phyloP scores from a whole-genome alignment of 768 basidiomycete genomes.

The Neoboletus subvelutipes region DNA sequence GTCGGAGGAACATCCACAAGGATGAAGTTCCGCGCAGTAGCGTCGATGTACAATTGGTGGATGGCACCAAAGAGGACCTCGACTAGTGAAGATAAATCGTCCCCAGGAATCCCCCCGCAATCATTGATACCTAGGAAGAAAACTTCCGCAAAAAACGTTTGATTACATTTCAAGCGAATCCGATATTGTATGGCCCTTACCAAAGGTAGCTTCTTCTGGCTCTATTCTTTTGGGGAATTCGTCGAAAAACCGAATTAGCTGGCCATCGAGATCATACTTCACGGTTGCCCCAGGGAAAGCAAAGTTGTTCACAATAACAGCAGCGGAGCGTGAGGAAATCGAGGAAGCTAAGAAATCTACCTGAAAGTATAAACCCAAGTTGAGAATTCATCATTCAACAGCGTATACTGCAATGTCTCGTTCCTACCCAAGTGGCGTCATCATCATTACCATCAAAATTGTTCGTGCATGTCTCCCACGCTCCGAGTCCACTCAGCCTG shows the following conservation, averaged over 20 bases:
- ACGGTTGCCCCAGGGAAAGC: slow-evolving; percentile 13
- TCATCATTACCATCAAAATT: background rate
- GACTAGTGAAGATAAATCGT: background rate
- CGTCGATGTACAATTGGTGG: background rate
- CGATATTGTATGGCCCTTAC: background rate
- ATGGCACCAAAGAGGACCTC: slow-evolving; percentile 6
- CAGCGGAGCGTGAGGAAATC: background rate
- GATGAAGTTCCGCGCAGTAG: slow-evolving; percentile 9
- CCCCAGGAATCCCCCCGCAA: slow-evolving; percentile 1
- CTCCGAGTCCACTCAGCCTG: background rate
- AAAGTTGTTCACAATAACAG: slow-evolving; percentile 1
- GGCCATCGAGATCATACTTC: slow-evolving; percentile 5
- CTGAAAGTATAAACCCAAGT: background rate
- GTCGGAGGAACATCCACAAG: slow-evolving; percentile 18
- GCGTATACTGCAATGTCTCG: background rate
- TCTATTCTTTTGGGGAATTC: background rate
- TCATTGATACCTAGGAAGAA: slow-evolving; percentile 17
- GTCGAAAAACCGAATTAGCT: slow-evolving; percentile 3
- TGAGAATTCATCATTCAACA: background rate
- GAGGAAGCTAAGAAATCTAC: slow-evolving; percentile 8
- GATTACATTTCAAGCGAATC: background rate
- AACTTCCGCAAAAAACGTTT: background rate
- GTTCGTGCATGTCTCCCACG: background rate
- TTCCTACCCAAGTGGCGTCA: slow-evolving; percentile 10
- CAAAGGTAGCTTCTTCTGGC: background rate